These are phyloP conservation scores for Plasmodium sp. DNA, from an alignment of 169 alveolate genomes.

Conservation along the genomic window DNA sequence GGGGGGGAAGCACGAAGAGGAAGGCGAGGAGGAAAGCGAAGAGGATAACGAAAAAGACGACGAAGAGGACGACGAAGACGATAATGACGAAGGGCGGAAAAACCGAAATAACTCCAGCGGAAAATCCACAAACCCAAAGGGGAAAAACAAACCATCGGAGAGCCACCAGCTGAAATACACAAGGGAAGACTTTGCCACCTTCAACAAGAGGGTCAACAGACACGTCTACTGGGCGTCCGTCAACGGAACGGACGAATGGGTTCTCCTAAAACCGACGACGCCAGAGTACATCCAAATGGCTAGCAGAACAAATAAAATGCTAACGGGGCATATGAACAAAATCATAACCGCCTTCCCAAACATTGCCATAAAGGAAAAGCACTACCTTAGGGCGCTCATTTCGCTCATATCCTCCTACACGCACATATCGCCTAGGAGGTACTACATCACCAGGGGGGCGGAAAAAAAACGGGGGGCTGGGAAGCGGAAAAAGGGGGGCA, in stretches of 20 bases:
- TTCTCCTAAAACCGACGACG: constrained; percentile 29
- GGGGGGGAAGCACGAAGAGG: background rate
- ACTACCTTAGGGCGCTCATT: constrained; percentile 44
- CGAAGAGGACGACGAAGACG: background rate
- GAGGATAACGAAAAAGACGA: background rate
- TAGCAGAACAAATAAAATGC: constrained; percentile 11
- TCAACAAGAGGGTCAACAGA: constrained; percentile 42
- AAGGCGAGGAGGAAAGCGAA: background rate
- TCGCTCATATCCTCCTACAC: constrained; percentile 53
- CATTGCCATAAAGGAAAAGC: constrained; percentile 58
- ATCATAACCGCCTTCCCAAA: constrained; percentile 45
- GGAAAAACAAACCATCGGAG: background rate
- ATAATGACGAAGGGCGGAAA: background rate
- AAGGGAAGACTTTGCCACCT: constrained; percentile 38
- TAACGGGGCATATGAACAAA: constrained; percentile 45
- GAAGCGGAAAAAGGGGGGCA: background rate
- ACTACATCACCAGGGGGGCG: background rate
- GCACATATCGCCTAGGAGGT: constrained; percentile 46
- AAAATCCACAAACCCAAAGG: background rate
- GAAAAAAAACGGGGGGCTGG: background rate
- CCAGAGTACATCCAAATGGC: constrained; percentile 52
- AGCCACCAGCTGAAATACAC: background rate
- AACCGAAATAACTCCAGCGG: background rate
- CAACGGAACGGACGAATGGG: constrained; percentile 44
- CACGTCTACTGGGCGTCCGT: constrained; percentile 59